These are phyloP conservation scores for Fusarium chuoi DNA, from an alignment of 2,329 filamentous ascomycete genomes.

Conservation along the genomic window DNA sequence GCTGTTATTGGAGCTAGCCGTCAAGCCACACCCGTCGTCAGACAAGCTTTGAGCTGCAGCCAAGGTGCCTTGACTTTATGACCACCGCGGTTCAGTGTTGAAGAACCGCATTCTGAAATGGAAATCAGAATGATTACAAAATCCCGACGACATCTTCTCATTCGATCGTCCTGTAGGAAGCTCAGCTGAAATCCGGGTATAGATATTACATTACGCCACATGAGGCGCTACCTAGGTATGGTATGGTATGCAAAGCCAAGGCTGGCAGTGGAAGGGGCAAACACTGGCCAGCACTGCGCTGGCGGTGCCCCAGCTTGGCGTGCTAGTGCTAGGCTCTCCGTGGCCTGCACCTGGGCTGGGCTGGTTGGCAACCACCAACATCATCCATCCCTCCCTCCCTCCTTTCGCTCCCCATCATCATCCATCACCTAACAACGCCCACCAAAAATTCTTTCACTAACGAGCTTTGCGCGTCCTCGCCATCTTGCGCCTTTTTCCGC, in stretches of 20 bases:
- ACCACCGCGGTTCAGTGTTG: slow-evolving; percentile 2
- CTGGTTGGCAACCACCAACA: slow-evolving; percentile 30
- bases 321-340: slow-evolving; percentile 1
- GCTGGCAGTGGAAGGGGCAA: slow-evolving; percentile 21
- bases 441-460: slow-evolving; percentile 36
- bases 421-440: slow-evolving; percentile 37
- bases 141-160: not conserved
- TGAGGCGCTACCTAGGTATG: slow-evolving; percentile 25
- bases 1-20: not conserved
- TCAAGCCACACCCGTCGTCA: slow-evolving; percentile 26
- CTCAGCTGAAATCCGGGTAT: not conserved
- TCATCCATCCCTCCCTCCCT: slow-evolving; percentile 33
- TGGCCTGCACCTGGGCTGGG: not conserved
- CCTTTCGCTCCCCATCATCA: slow-evolving; percentile 37
- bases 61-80: slow-evolving; percentile 1
- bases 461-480: slow-evolving; percentile 15
- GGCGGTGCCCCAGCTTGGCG: slow-evolving; percentile 3
- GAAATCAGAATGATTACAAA: not conserved
- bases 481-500: not conserved
- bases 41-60: slow-evolving; percentile 11
- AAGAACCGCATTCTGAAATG: not conserved
- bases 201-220: slow-evolving; percentile 29
- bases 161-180: not conserved
- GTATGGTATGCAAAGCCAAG: slow-evolving; percentile 22
- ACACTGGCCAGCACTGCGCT: slow-evolving; percentile 11